Percentiles rank a stretch among this genome's conserved stretches.
Conservation (phyloP, 441 rosid species). For the Omphalea diandra region DNA sequence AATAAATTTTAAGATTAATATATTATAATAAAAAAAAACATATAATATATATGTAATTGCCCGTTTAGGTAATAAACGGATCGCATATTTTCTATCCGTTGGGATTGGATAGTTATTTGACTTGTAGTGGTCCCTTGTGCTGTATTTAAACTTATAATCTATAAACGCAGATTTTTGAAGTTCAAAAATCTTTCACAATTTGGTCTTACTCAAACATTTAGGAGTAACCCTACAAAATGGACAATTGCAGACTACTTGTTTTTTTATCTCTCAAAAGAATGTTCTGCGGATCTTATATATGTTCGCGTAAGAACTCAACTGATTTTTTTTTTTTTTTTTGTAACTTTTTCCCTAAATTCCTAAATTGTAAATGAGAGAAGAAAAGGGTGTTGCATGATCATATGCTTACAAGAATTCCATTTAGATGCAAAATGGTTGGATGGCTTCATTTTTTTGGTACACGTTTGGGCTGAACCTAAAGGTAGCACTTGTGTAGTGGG, state of each 20-base stretch:
- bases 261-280: neutral
- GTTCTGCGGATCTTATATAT: neutral
- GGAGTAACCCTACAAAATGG: neutral
- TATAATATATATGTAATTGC: no score
- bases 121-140: conserved; percentile 19
- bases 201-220: no score
- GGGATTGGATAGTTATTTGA: conserved; percentile 16
- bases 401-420: neutral
- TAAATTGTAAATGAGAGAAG: neutral
- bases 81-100: no score
- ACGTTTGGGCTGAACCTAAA: no score
- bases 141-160: neutral
- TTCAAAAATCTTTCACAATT: conserved; percentile 1
- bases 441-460: no score
- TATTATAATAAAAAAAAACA: no score
- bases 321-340: no score
- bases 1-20: no score
- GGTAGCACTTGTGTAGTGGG: no score
- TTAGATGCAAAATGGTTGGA: no score
- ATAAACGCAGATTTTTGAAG: neutral
- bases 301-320: neutral
- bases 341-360: neutral
- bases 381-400: no score
- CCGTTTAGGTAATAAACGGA: no score
- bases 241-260: neutral